Evolutionary conservation across 371 early-diverging fungal species (phyloP).

Genomic region (Chytridium lagenaria): DNA sequence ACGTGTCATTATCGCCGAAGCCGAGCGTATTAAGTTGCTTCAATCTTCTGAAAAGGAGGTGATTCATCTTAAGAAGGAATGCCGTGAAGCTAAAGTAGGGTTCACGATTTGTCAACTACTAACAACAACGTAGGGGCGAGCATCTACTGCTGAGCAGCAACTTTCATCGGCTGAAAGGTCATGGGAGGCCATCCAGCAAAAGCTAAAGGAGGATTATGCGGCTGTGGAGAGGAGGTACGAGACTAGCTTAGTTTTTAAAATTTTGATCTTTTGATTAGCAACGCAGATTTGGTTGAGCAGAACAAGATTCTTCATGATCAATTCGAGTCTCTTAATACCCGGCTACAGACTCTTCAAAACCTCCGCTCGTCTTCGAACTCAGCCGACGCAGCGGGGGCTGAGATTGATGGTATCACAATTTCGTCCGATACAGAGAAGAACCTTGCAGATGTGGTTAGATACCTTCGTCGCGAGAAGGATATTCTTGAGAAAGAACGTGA

Average conservation of each 20-base stretch:
- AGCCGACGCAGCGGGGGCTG: not conserved
- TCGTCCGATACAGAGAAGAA: constrained; percentile 13
- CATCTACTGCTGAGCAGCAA: constrained; percentile 43
- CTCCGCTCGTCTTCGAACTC: constrained; percentile 27
- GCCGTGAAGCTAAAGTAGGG: constrained; percentile 17
- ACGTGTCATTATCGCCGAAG: constrained; percentile 33
- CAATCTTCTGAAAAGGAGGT: constrained; percentile 41
- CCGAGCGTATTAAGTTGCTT: constrained; percentile 39
- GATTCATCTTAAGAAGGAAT: constrained; percentile 31
- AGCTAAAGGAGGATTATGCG: constrained; percentile 54
- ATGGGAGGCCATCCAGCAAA: constrained; percentile 53
- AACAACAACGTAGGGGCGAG: constrained; percentile 27
- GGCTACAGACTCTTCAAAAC: constrained; percentile 40
- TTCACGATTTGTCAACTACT: not conserved
- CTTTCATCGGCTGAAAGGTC: constrained; percentile 50
- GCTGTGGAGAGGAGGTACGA: constrained; percentile 54
- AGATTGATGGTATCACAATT: not conserved
- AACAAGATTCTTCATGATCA: constrained; percentile 72
- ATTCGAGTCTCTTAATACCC: constrained; percentile 63
- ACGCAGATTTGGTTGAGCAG: constrained; percentile 61
- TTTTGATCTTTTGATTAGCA: not conserved
- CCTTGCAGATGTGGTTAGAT: constrained; percentile 67
- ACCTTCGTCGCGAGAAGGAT: constrained; percentile 72
- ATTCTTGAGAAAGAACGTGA: constrained; percentile 67
- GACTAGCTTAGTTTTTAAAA: not conserved